Percentiles rank a stretch among this genome's conserved stretches.
phyloP scores from a whole-genome alignment of 2,329 filamentous ascomycete species.

The Zasmidium cellare region DNA sequence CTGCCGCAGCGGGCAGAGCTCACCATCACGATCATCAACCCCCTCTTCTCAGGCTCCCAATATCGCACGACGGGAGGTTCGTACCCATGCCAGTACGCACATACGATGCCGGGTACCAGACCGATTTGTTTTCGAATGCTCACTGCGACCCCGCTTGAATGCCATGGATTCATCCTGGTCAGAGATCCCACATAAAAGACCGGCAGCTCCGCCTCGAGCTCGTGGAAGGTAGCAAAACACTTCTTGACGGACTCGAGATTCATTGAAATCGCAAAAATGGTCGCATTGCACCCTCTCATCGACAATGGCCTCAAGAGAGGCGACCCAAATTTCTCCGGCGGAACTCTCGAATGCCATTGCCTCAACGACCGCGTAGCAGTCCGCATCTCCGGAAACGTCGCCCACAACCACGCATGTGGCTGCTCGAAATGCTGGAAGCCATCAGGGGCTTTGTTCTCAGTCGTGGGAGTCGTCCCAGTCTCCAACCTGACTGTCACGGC shows the following conservation, averaged over 20 bases:
- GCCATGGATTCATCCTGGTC: slow-evolving; percentile 4
- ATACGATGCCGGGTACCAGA: neutral
- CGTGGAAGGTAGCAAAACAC: neutral
- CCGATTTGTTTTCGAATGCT: slow-evolving; percentile 1
- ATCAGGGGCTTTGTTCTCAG: slow-evolving; percentile 60
- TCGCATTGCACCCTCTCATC: slow-evolving; percentile 58
- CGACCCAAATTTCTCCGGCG: slow-evolving; percentile 56
- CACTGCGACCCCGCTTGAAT: neutral
- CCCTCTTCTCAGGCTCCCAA: neutral
- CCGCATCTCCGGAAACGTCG: slow-evolving; percentile 58
- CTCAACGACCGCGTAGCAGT: slow-evolving; percentile 57
- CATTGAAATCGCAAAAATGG: slow-evolving; percentile 4
- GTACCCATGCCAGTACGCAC: neutral
- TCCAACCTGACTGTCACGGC: slow-evolving; percentile 58
- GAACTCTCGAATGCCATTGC: slow-evolving; percentile 64
- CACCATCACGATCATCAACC: neutral
- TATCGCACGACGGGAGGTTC: slow-evolving; percentile 2
- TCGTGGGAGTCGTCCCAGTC: slow-evolving; percentile 62
- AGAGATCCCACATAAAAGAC: neutral
- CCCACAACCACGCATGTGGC: slow-evolving; percentile 70
- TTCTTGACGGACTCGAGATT: neutral
- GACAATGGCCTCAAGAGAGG: slow-evolving; percentile 63
- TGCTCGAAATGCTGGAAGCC: slow-evolving; percentile 76
- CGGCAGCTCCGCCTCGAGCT: neutral
- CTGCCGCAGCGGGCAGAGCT: no score